These are phyloP conservation scores for Tolypocladium ovalisporum DNA, from an alignment of 2,329 filamentous ascomycete genomes.

Conservation along the genomic window DNA sequence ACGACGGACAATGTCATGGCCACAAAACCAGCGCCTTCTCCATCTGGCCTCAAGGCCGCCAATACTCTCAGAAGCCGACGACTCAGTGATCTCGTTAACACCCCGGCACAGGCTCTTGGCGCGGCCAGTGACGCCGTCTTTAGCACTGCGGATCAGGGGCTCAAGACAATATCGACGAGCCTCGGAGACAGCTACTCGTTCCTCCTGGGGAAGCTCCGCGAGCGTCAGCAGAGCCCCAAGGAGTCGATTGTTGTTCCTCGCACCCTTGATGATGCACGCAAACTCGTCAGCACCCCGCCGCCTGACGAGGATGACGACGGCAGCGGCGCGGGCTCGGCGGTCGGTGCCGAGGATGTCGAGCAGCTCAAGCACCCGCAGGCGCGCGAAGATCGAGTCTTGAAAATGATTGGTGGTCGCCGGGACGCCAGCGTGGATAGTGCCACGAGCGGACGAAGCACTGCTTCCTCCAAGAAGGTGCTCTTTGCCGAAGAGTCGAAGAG, in stretches of 20 bases:
- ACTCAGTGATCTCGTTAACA: conserved; percentile 77
- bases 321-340: conserved; percentile 44
- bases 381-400: conserved; percentile 56
- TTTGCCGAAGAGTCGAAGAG: conserved; percentile 32
- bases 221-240: conserved; percentile 40
- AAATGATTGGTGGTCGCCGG: conserved; percentile 61
- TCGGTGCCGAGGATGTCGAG: conserved; percentile 27
- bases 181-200: conserved; percentile 91
- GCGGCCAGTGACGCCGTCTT: conserved; percentile 77
- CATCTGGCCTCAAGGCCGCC: conserved; percentile 31
- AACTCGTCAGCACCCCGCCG: conserved; percentile 67
- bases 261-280: conserved; percentile 85
- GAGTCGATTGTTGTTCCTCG: conserved; percentile 59
- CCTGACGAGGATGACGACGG: conserved; percentile 52
- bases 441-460: conserved; percentile 51
- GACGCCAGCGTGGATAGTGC: conserved; percentile 71
- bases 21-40: conserved; percentile 24
- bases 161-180: conserved; percentile 86
- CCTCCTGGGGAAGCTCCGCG: conserved; percentile 76
- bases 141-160: conserved; percentile 78
- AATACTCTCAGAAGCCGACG: conserved; percentile 56
- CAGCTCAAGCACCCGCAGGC: conserved; percentile 15
- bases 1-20: conserved; percentile 20
- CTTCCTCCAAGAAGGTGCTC: conserved; percentile 47
- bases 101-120: conserved; percentile 69